Evolutionary conservation across 805 yeast genomes (phyloP), one percentile per base, ranked within the genome.

Genomic region (Candida piceae): DNA sequence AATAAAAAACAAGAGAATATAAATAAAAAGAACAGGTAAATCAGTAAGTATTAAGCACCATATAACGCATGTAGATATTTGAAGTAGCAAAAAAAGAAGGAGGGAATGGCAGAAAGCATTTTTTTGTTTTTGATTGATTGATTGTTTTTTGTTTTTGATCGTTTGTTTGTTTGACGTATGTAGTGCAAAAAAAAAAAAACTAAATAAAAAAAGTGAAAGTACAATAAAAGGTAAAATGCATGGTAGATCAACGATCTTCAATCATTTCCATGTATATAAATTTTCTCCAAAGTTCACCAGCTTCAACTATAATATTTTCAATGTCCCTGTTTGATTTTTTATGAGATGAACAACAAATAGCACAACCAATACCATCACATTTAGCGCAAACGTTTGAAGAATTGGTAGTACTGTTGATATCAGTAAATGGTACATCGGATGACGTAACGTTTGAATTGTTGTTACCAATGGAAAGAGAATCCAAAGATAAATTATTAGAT

Each of bases 271-370:
- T 61, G 69, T 77, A 84, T 27, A 84, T 62, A 85, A 90, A 84
- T 50, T 78, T 81, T 45, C 96, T 68, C 95, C 95, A 86, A 29
- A 84, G 66, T 52, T 86, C 95, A 22, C 95, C 95, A 3, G 94
- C 89, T 55, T 81, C 89, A 38, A 66, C 63, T 29, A 85, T 69
- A 20, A 86, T 70, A 45, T 80, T 81, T 52, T 84, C 88, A 55
- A 86, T 81, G 46, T 83, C 86, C 41, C 66, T 46, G 33, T 50
- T 56, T 11, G 62, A 55, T 35, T 56, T 56, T 17, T 45, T 49
- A 18, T 41, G 39, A 7, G 33, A 40, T 34, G 41, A 45, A 20
- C 32, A 22, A 32, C 42, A 38, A 5, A 29, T 15, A 8, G 36
- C 30, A 32, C 41, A 33, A 2, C 39, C 48, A 27, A 35, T 39